phyloP scores from a whole-genome alignment of 169 alveolate species.

The Perkinsus marinus region DNA sequence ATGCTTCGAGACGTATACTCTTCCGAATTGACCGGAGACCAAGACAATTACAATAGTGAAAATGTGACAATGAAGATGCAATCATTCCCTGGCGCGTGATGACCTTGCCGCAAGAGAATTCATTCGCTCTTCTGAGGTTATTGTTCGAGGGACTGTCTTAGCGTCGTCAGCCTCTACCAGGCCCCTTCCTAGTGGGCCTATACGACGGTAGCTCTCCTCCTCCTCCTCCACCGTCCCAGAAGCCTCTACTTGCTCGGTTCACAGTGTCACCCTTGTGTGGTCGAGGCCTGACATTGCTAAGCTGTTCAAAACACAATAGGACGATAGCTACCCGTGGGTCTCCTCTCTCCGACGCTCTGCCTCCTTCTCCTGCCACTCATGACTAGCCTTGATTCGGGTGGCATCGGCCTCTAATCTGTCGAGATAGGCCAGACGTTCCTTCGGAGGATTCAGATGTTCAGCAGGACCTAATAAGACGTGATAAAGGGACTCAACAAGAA shows the following conservation, averaged over 20 bases:
- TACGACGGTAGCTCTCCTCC: not conserved
- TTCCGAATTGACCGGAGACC: not conserved
- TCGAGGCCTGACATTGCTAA: not conserved
- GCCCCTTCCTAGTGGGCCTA: not conserved
- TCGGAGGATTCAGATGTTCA: not conserved
- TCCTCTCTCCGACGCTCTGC: not conserved
- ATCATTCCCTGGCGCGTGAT: not conserved
- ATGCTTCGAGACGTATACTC: not conserved
- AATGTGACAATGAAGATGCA: not conserved
- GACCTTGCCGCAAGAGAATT: not conserved
- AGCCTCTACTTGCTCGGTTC: not conserved
- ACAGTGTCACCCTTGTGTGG: not conserved
- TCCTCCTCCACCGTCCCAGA: not conserved
- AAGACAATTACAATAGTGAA: not conserved
- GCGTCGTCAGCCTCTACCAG: not conserved
- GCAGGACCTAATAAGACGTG: too few relatives aligned
- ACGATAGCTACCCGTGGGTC: not conserved
- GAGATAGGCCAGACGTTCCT: not conserved
- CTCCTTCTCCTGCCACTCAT: not conserved
- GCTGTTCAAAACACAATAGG: not conserved
- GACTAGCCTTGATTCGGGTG: not conserved
- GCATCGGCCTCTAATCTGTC: not conserved
- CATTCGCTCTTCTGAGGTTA: not conserved
- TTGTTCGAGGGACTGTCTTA: not conserved
- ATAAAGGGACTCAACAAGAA: not conserved